Evolutionary conservation across 2,329 filamentous ascomycete genomes (phyloP).

Genomic region (Furcasterigmium furcatum): DNA sequence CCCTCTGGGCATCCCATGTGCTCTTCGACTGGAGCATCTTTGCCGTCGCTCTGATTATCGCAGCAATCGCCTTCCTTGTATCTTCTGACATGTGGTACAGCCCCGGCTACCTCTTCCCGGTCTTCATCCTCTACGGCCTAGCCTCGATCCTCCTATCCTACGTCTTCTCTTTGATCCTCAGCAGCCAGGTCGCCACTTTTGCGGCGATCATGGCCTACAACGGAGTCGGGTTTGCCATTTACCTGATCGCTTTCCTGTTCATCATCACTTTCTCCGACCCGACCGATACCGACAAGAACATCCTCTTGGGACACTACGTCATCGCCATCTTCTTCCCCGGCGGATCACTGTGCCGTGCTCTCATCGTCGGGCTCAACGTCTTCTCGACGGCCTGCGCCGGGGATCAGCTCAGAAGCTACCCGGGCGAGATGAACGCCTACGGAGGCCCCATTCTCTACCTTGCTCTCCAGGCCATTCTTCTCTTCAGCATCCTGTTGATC

Average conservation of each 20-base stretch:
- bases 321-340: conserved; percentile 73
- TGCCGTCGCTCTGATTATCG: conserved; percentile 61
- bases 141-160: conserved; percentile 76
- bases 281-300: conserved; percentile 43
- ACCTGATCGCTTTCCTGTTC: conserved; percentile 68
- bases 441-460: conserved; percentile 85
- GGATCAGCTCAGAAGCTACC: conserved; percentile 59
- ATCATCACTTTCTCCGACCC: conserved; percentile 71
- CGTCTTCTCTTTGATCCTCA: conserved; percentile 74
- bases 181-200: conserved; percentile 79
- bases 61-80: conserved; percentile 66
- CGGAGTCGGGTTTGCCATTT: conserved; percentile 67
- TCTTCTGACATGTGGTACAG: conserved; percentile 70
- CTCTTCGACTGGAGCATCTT: conserved; percentile 78
- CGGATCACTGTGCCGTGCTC: conserved; percentile 67
- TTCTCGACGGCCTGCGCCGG: conserved; percentile 77
- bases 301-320: conserved; percentile 65
- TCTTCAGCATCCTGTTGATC: conserved; percentile 74
- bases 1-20: conserved; percentile 82
- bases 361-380: conserved; percentile 78
- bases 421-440: conserved; percentile 69
- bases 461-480: conserved; percentile 65
- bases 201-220: conserved; percentile 78
- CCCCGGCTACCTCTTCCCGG: conserved; percentile 75
- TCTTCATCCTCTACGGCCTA: conserved; percentile 63